phyloP scores from a whole-genome alignment of 495 filamentous ascomycete genomes.

The Hypoxylon cercidicola region DNA sequence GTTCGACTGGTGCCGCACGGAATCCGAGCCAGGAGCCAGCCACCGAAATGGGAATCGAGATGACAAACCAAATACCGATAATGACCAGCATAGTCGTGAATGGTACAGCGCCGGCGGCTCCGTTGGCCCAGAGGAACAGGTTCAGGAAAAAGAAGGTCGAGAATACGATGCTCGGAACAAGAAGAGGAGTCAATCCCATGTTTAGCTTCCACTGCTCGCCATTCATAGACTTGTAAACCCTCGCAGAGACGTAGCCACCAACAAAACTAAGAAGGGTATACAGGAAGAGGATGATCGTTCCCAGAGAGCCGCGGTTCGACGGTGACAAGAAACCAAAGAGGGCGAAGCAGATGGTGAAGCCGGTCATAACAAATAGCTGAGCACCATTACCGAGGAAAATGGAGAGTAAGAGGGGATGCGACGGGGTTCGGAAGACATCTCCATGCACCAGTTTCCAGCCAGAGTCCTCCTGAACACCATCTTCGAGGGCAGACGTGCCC shows the following conservation, averaged over 20 bases:
- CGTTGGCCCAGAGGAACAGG: conserved; percentile 92
- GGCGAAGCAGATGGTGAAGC: conserved; percentile 91
- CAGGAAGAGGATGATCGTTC: conserved; percentile 88
- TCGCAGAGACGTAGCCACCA: conserved; percentile 89
- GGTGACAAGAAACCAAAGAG: conserved; percentile 94
- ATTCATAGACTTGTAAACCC: conserved; percentile 90
- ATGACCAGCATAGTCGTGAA: conserved; percentile 97
- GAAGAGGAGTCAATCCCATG: conserved; percentile 84
- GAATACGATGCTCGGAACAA: conserved; percentile 91
- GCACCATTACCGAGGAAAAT: conserved; percentile 92
- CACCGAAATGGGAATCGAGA: conserved; percentile 90
- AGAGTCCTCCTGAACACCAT: conserved; percentile 96
- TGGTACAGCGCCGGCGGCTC: conserved; percentile 91
- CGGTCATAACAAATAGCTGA: conserved; percentile 97
- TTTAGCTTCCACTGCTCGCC: conserved; percentile 95
- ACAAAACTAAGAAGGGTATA: conserved; percentile 94
- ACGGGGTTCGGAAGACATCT: conserved; percentile 92
- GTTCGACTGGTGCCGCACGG: conserved; percentile 67
- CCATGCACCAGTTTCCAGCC: conserved; percentile 99
- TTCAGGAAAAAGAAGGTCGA: conserved; percentile 91
- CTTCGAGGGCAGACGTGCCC: conserved; percentile 79
- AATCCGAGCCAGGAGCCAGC: conserved; percentile 95
- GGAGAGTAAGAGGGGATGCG: conserved; percentile 82
- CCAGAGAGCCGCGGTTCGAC: conserved; percentile 91
- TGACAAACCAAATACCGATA: conserved; percentile 93